Base-by-base conservation (phyloP, 2,329 filamentous ascomycete species). In the Botryosphaeria agaves region DNA sequence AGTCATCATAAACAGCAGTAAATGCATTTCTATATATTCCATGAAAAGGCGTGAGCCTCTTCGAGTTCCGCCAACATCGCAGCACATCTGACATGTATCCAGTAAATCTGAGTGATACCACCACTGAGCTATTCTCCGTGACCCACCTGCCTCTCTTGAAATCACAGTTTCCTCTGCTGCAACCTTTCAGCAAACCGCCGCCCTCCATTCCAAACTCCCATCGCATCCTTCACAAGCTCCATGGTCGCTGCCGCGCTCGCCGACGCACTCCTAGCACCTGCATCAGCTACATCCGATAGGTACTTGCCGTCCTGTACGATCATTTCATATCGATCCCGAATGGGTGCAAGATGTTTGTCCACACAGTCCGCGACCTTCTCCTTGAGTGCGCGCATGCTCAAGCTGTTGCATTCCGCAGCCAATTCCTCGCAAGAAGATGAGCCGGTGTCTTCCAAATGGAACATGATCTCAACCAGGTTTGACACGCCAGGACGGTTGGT, bases 391-490 rank as follows among this genome's bases (percentile, higher is more conserved):
- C 59, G 59, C 42, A 82, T 59, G 24, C 50, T 64, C 15, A 61
- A 33, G 6, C 46, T 43, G 17, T 54, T 42, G 32, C 62, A 49
- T 15, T 65, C 57, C 5, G 41, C 38, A 1, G 61, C 67, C 23
- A 73, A 41, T 5, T 61, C 59, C 17, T 60, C 47, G 29, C 53
- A 56, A 4, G 50, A 44, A 2, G 43, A 41, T n/a, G n/a, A n/a
- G 7, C 60, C 46, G 2, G 42, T 36, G 16, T 53, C 49, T 4
- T 47, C 46, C 28, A 58, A 55, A 5, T 46, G 46, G 8, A 46
- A 33, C n/a, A 87, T 56, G 11, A 98, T 69, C 34, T 83, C 72
- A 1, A 98, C 55, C 8, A 98, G 61, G 48, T 95, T 98, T 7
- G 85, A 75, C 3, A 98, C 78, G 0, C 84, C 89, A 0, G 87